Conservation (phyloP, 805 yeast genomes). For the Candida ponderosae region DNA sequence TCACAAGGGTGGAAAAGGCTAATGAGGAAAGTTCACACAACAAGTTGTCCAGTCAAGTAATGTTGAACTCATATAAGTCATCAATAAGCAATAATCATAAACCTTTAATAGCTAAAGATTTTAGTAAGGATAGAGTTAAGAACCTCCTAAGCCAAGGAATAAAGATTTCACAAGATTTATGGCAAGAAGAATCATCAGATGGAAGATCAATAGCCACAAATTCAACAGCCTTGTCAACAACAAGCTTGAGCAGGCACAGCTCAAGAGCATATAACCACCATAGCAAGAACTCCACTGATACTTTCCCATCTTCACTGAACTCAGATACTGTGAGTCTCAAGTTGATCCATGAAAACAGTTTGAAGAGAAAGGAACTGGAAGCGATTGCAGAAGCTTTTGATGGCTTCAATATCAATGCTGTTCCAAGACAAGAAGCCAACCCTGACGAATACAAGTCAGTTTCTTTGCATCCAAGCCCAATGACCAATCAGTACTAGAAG, state of each 20-base stretch:
- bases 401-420: background rate
- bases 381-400: background rate
- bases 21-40: background rate
- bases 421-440: background rate
- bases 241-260: background rate
- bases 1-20: conserved; percentile 2
- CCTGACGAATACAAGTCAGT: too few species aligned
- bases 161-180: background rate
- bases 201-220: background rate
- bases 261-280: background rate
- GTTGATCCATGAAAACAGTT: background rate
- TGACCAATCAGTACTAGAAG: too few species aligned
- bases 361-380: background rate
- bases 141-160: background rate
- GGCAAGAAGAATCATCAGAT: background rate
- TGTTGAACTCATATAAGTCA: background rate
- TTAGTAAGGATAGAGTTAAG: background rate
- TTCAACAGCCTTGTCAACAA: background rate
- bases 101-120: background rate
- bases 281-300: background rate
- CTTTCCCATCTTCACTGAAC: background rate
- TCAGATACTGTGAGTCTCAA: background rate
- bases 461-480: background rate
- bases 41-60: background rate
- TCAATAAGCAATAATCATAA: background rate